Evolutionary conservation across 148 eudicot species (phyloP).

Genomic region (Nepenthes gracilis): DNA sequence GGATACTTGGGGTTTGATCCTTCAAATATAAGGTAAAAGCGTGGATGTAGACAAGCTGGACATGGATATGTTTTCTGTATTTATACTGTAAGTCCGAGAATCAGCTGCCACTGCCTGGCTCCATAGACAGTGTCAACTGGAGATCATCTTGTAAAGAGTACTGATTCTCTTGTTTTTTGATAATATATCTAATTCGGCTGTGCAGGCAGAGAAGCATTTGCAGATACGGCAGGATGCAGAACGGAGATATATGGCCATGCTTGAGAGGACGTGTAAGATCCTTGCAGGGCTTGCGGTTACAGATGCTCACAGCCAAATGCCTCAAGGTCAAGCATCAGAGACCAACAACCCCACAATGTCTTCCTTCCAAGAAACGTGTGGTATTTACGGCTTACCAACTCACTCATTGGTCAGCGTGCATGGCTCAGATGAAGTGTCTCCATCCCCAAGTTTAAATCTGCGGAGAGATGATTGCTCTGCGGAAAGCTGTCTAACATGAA

Average conservation of each 20-base stretch:
- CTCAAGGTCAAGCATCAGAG: constrained; percentile 19
- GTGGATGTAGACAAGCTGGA: too few relatives aligned
- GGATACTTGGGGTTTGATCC: too few relatives aligned
- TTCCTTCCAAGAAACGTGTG: not conserved
- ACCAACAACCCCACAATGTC: not conserved
- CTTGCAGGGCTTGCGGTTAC: constrained; percentile 39
- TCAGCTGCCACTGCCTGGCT: too few relatives aligned
- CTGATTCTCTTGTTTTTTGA: not conserved
- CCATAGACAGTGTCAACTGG: too few relatives aligned
- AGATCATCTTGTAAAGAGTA: not conserved
- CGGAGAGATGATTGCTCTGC: not conserved
- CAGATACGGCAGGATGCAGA: constrained; percentile 71
- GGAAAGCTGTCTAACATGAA: not conserved
- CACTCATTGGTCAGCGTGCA: not conserved
- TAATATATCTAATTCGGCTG: not conserved
- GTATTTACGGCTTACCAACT: not conserved
- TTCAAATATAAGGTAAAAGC: too few relatives aligned
- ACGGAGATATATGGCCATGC: constrained; percentile 52
- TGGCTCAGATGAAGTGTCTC: not conserved
- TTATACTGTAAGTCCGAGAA: too few relatives aligned
- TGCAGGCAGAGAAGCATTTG: constrained; percentile 74
- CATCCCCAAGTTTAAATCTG: not conserved
- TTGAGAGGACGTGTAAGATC: constrained; percentile 70
- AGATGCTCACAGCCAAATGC: constrained; percentile 19
- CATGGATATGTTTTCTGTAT: too few relatives aligned